Conservation (phyloP, 106 monocot genomes). For the Iris macrosiphon region DNA sequence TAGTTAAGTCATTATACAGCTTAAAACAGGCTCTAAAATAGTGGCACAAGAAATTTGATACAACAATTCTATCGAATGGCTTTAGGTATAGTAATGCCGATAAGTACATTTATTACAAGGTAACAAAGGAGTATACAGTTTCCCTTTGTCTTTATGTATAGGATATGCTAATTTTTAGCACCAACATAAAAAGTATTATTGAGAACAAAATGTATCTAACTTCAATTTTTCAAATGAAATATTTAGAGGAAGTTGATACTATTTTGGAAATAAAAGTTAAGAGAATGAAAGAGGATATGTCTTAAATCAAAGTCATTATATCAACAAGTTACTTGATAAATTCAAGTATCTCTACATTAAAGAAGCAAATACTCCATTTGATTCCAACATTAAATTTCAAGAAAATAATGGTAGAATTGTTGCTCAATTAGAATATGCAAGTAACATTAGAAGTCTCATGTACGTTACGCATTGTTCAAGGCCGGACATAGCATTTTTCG, state of each 20-base stretch:
- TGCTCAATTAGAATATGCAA: constrained; percentile 12
- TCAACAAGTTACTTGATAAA: background rate
- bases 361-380: constrained; percentile 1
- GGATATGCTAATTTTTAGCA: background rate
- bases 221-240: constrained; percentile 6
- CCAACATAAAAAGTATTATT: background rate
- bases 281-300: no score
- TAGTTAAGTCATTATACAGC: background rate
- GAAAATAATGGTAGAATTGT: background rate
- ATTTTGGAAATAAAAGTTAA: constrained; percentile 1
- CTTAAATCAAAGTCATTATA: no score
- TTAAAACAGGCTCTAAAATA: background rate
- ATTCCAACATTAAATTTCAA: background rate
- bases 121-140: background rate
- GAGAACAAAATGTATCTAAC: constrained; percentile 1
- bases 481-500: background rate
- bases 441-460: constrained; percentile 1
- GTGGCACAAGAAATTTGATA: background rate
- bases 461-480: constrained; percentile 8
- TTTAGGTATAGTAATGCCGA: background rate
- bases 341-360: background rate
- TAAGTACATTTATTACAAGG: background rate
- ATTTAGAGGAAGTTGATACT: background rate
- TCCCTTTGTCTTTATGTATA: background rate
- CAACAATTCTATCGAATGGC: background rate